Evolutionary conservation across 1,284 basidiomycete species (phyloP).

Genomic region (Cryptococcus hybrid): DNA sequence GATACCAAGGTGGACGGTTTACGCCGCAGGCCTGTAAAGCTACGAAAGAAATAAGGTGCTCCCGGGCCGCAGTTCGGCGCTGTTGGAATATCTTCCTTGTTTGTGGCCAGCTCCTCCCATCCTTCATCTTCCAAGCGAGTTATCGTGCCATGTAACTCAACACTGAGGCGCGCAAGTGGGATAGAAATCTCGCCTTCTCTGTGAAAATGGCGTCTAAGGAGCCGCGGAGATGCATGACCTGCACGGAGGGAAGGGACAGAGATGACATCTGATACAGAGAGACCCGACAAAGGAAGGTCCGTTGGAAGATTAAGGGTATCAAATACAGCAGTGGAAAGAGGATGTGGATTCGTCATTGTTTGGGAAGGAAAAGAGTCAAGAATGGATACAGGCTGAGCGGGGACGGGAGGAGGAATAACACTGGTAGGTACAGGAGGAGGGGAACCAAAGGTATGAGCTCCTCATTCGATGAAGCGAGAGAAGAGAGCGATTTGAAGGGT

Average conservation of each 20-base stretch:
- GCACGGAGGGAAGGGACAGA: constrained; percentile 22
- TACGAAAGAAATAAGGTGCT: constrained; percentile 20
- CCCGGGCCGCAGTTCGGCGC: constrained; percentile 27
- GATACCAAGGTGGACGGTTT: constrained; percentile 20
- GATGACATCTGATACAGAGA: constrained; percentile 33
- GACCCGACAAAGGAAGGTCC: constrained; percentile 25
- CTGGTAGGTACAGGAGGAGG: neutral
- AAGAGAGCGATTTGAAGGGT: no score
- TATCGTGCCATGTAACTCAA: constrained; percentile 40
- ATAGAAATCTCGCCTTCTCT: constrained; percentile 19
- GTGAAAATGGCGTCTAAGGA: constrained; percentile 8
- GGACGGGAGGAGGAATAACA: neutral
- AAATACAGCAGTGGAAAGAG: neutral
- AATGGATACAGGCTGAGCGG: no score
- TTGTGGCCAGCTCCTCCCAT: constrained; percentile 28
- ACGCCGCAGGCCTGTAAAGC: constrained; percentile 22
- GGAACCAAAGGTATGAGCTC: no score
- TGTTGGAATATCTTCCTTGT: constrained; percentile 7
- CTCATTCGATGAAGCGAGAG: no score
- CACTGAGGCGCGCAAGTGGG: constrained; percentile 29
- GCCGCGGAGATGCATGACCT: constrained; percentile 4
- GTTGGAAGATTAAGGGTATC: constrained; percentile 17
- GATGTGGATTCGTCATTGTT: neutral
- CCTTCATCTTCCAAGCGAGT: constrained; percentile 40
- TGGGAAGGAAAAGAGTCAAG: no score